phyloP scores from a whole-genome alignment of 2,329 filamentous ascomycete genomes.

The Ceratocystis colombiana region DNA sequence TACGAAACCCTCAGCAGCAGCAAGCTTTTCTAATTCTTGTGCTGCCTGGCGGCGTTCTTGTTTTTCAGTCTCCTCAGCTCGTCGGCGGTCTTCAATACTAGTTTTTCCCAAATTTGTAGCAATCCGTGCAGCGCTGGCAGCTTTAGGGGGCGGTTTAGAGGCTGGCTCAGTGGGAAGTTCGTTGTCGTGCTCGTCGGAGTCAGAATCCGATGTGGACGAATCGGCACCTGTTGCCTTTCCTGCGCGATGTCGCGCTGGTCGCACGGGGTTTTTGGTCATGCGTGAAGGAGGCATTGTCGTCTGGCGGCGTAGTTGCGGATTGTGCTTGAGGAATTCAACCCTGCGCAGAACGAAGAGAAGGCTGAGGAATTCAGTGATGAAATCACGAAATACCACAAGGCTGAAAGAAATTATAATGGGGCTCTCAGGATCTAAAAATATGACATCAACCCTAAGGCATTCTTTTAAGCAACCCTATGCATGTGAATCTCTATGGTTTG shows the following conservation, averaged over 20 bases:
- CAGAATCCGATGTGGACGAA: slow-evolving; percentile 44
- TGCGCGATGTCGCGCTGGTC: slow-evolving; percentile 71
- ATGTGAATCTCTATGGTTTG: background rate
- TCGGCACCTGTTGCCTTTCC: slow-evolving; percentile 60
- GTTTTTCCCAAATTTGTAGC: slow-evolving; percentile 45
- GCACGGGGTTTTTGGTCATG: slow-evolving; percentile 85
- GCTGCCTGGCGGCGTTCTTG: slow-evolving; percentile 33
- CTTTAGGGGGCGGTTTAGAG: slow-evolving; percentile 46
- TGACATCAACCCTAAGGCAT: background rate
- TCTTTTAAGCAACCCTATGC: background rate
- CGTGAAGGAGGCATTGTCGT: slow-evolving; percentile 58
- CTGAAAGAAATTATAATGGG: slow-evolving; percentile 21
- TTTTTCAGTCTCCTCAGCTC: slow-evolving; percentile 40
- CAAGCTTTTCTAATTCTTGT: slow-evolving; percentile 36
- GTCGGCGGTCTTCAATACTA: slow-evolving; percentile 41
- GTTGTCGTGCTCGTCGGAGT: slow-evolving; percentile 36
- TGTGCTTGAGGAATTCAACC: background rate
- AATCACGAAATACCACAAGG: slow-evolving; percentile 13
- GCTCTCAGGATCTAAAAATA: background rate
- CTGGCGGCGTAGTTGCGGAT: background rate
- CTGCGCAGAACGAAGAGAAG: background rate
- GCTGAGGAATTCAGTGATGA: background rate
- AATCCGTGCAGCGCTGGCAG: slow-evolving; percentile 47
- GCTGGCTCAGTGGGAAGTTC: slow-evolving; percentile 28
- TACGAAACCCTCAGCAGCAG: slow-evolving; percentile 53